Evolutionary conservation across 2,329 filamentous ascomycete species (phyloP), one percentile per base, ranked within the genome.

Genomic region (Monilinia aucupariae): DNA sequence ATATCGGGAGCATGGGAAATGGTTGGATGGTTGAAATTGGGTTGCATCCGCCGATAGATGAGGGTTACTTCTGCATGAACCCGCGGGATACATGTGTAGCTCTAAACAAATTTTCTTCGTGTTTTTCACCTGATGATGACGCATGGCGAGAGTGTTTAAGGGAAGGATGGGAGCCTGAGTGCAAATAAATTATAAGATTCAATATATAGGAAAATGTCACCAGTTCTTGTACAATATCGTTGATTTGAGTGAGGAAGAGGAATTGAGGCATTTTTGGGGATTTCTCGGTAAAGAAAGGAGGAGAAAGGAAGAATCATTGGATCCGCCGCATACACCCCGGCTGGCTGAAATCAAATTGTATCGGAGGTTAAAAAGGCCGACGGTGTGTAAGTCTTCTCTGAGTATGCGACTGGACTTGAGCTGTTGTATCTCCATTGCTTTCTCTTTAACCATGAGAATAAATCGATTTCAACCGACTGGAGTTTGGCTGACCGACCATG

Each of bases 31-130:
- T 43, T 43, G 20, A 62, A 61, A 61, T 54, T 39, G 37, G 50
- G 56, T 61, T 64, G 59, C 58, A 54, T 64, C 48, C 56, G 56
- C 62, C 49, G 48, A 64, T 61, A 61, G 49, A 64, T 61, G 41
- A 56, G 49, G 55, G 58, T 49, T 39, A 61, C 58, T 43, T 25
- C 49, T 54, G 50, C 50, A 61, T 37, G 30, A 49, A 55, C 25
- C 56, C 58, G 60, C 25, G 52, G 52, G 47, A 50, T 56, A 62
- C 60, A 58, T 62, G 60, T 62, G 60, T 62, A 62, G 52, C 60
- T 62, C 9, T 17, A 20, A 37, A 50, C 30, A 47, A 43, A 50
- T 22, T 62, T 58, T 58, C 52, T 58, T 62, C 25, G 13, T 50
- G 52, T 50, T 43, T 62, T 62, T 62, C 60, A 62, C 60, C 52